Conservation (phyloP, 73 alveolate genomes). For the Tetrahymena malaccensis region DNA sequence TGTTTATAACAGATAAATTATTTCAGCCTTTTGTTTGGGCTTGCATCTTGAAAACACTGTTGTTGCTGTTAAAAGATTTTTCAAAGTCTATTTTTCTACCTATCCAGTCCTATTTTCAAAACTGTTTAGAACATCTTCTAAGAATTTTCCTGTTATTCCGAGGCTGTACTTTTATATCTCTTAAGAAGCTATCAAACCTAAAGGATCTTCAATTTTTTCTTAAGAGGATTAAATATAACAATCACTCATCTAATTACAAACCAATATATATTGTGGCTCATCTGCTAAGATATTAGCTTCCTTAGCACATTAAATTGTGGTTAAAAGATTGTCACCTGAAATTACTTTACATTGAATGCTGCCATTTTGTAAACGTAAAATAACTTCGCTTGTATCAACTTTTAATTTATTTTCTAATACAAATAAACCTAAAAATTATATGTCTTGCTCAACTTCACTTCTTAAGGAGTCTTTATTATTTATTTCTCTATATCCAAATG, state of each 20-base stretch:
- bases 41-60: slow-evolving; percentile 78
- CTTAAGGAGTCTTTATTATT: slow-evolving; percentile 38
- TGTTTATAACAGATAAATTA: slow-evolving; percentile 53
- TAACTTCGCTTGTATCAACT: slow-evolving; percentile 46
- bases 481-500: slow-evolving; percentile 55
- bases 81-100: background rate
- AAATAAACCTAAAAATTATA: slow-evolving; percentile 55
- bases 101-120: background rate
- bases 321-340: slow-evolving; percentile 70
- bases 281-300: slow-evolving; percentile 50
- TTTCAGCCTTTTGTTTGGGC: slow-evolving; percentile 75
- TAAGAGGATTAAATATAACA: background rate
- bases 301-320: slow-evolving; percentile 66
- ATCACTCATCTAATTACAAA: background rate
- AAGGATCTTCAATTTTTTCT: background rate
- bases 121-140: background rate
- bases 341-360: slow-evolving; percentile 48
- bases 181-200: background rate
- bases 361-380: slow-evolving; percentile 27
- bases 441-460: slow-evolving; percentile 46
- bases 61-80: slow-evolving; percentile 40
- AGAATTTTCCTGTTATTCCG: background rate
- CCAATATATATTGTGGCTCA: background rate
- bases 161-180: background rate
- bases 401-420: slow-evolving; percentile 66